Evolutionary conservation across 2,329 filamentous ascomycete species (phyloP).

Genomic region (Aspergillus clavatus): DNA sequence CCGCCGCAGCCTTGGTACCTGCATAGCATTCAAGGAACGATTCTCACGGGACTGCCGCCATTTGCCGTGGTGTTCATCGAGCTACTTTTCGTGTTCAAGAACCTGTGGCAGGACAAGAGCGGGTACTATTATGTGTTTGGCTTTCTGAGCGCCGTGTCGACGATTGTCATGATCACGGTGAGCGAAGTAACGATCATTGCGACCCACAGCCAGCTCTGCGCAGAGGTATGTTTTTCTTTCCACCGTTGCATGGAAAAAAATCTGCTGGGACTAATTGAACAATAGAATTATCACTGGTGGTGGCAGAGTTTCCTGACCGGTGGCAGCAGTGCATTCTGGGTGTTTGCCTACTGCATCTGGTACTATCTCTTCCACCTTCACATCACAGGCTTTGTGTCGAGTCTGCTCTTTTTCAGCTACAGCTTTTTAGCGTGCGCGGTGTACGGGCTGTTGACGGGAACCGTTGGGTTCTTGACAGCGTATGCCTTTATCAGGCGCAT

Average conservation of each 20-base stretch:
- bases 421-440: slow-evolving; percentile 75
- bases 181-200: slow-evolving; percentile 79
- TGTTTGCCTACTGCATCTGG: slow-evolving; percentile 78
- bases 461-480: slow-evolving; percentile 76
- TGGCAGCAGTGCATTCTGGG: slow-evolving; percentile 70
- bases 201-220: slow-evolving; percentile 76
- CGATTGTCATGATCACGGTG: slow-evolving; percentile 69
- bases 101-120: slow-evolving; percentile 83
- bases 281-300: slow-evolving; percentile 80
- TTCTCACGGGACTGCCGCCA: slow-evolving; percentile 72
- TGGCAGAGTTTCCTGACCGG: slow-evolving; percentile 83
- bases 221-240: slow-evolving; percentile 57
- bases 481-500: slow-evolving; percentile 81
- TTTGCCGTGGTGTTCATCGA: slow-evolving; percentile 88
- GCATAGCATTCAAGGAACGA: slow-evolving; percentile 56
- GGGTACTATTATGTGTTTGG: slow-evolving; percentile 92
- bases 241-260: no score
- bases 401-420: slow-evolving; percentile 79
- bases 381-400: slow-evolving; percentile 73
- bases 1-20: slow-evolving; percentile 73
- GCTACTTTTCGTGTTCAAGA: slow-evolving; percentile 80
- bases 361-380: slow-evolving; percentile 78
- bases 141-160: slow-evolving; percentile 69
- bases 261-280: no score
- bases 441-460: slow-evolving; percentile 76